These are phyloP conservation scores for Auricularia cornea DNA, from an alignment of 768 basidiomycete genomes.

Conservation along the genomic window DNA sequence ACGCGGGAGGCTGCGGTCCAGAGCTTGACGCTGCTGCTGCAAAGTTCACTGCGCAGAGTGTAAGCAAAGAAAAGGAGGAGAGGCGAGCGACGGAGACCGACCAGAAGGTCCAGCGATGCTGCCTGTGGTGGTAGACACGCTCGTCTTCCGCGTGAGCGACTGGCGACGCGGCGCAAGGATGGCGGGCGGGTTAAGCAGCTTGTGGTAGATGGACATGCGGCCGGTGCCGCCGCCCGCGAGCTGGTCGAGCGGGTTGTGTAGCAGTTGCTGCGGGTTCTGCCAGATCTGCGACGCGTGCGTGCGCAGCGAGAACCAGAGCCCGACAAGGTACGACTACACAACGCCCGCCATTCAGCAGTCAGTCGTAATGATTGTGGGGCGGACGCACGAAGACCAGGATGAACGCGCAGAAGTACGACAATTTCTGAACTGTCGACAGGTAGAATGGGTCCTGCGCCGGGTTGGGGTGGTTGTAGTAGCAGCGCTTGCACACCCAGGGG, in stretches of 20 bases:
- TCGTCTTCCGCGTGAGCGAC: conserved; percentile 38
- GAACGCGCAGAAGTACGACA: conserved; percentile 95
- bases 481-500: conserved; percentile 84
- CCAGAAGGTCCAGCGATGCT: not conserved
- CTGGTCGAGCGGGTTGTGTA: conserved; percentile 54
- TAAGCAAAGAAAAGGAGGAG: not conserved
- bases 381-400: conserved; percentile 77
- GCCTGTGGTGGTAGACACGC: conserved; percentile 28
- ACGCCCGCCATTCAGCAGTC: conserved; percentile 8
- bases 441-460: conserved; percentile 94
- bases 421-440: conserved; percentile 84
- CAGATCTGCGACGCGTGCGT: conserved; percentile 98
- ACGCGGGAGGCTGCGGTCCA: conserved; percentile 30
- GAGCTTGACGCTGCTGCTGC: conserved; percentile 11
- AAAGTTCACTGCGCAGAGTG: not conserved
- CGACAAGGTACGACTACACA: conserved; percentile 85
- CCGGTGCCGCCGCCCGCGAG: conserved; percentile 26
- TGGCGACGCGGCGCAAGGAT: conserved; percentile 10
- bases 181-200: conserved; percentile 32
- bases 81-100: too few relatives aligned
- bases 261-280: conserved; percentile 89
- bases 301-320: conserved; percentile 96
- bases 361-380: not conserved
- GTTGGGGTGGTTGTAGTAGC: conserved; percentile 91
- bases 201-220: conserved; percentile 60